Conservation (phyloP, 176 grass and related monocot genomes). For the Oryza meridionalis region DNA sequence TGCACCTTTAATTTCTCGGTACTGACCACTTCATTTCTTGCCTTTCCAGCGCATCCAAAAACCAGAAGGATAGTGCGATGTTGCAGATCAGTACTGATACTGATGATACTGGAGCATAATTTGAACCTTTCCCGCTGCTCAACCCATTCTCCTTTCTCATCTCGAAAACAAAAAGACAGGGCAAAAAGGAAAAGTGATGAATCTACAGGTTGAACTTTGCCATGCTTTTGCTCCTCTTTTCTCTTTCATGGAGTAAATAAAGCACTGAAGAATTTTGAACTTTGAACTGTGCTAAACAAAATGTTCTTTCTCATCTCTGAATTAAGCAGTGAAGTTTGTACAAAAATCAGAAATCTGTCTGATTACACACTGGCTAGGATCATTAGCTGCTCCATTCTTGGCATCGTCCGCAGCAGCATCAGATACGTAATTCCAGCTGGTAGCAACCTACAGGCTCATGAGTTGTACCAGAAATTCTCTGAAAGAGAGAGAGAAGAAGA, state of each 20-base stretch:
- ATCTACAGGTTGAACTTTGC: conserved; percentile 8
- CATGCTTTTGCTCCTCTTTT: background rate
- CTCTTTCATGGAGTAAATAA: background rate
- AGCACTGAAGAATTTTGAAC: background rate
- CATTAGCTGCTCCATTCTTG: background rate
- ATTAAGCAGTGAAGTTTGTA: background rate
- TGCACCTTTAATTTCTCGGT: background rate
- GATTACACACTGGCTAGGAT: background rate
- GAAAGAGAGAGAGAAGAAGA: background rate
- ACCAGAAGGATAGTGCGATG: background rate
- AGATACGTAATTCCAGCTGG: background rate
- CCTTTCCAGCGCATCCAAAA: background rate
- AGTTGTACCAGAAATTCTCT: background rate
- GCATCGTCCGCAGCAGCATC: background rate
- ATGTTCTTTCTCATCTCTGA: background rate
- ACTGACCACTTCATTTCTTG: background rate
- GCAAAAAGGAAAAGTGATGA: background rate
- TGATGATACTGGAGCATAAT: no score
- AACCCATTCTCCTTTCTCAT: conserved; percentile 14
- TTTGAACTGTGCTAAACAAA: background rate
- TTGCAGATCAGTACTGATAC: no score
- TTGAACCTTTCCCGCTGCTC: conserved; percentile 7
- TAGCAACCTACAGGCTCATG: background rate
- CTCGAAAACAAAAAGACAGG: background rate
- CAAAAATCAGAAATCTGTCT: background rate